Percentiles rank a stretch among this genome's conserved stretches.
Evolutionary conservation across 129 eudicot species (phyloP).

Genomic region (Cynara cardunculus): DNA sequence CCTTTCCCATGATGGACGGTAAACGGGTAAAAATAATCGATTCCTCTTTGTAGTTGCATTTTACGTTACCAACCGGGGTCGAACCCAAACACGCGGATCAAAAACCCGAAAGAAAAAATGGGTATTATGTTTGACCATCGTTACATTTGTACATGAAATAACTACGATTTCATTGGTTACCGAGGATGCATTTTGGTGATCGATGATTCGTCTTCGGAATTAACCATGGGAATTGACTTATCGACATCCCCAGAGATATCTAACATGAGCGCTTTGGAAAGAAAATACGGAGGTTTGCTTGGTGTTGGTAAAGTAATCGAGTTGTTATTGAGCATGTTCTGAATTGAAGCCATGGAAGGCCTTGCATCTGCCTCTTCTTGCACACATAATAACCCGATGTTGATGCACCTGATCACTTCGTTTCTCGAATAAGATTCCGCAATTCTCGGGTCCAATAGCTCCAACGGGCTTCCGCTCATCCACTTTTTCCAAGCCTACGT

Average conservation of each 20-base stretch:
- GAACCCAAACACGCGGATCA: neutral
- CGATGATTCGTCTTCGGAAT: slow-evolving; percentile 24
- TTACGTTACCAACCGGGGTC: neutral
- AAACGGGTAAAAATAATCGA: neutral
- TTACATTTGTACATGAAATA: neutral
- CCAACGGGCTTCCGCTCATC: slow-evolving; percentile 23
- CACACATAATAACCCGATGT: slow-evolving; percentile 47
- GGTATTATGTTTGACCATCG: neutral
- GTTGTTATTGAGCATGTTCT: slow-evolving; percentile 22
- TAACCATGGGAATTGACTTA: slow-evolving; percentile 23
- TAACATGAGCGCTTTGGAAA: slow-evolving; percentile 17
- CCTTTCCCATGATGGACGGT: no score
- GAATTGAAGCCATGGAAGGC: slow-evolving; percentile 37
- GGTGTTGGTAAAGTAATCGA: slow-evolving; percentile 26
- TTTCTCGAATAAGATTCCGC: slow-evolving; percentile 4
- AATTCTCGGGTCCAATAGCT: slow-evolving; percentile 36
- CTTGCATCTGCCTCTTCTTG: slow-evolving; percentile 51
- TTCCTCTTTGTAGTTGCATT: neutral
- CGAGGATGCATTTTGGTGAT: slow-evolving; percentile 31
- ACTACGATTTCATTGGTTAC: neutral
- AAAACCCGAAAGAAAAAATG: neutral
- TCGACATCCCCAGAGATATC: slow-evolving; percentile 17
- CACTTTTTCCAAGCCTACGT: slow-evolving; percentile 52
- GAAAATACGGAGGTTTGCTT: slow-evolving; percentile 25
- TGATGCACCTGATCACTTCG: slow-evolving; percentile 40